These are phyloP conservation scores for Xylaria digitata DNA, from an alignment of 2,329 filamentous ascomycete genomes.

Conservation along the genomic window DNA sequence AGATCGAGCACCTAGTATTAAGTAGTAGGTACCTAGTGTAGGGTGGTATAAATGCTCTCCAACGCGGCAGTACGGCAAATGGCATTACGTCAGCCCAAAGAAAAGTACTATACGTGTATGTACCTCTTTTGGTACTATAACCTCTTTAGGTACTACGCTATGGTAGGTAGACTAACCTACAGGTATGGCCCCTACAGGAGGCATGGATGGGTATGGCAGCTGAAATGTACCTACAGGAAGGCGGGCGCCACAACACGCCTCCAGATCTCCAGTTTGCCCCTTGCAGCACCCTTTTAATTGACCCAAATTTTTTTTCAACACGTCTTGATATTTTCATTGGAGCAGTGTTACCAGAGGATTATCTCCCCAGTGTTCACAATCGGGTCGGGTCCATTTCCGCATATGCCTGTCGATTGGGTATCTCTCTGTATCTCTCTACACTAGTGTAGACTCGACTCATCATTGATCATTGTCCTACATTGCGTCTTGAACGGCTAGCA, in stretches of 20 bases:
- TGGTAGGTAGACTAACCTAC: too few species aligned
- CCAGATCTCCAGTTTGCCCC: conserved; percentile 21
- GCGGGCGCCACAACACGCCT: conserved; percentile 27
- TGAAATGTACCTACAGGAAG: conserved; percentile 31
- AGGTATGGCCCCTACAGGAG: too few species aligned
- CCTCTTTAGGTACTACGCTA: too few species aligned
- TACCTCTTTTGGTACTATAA: too few species aligned
- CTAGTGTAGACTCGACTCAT: not conserved
- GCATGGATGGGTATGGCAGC: not conserved
- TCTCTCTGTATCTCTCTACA: not conserved
- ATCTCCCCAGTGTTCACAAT: not conserved
- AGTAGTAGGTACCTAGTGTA: too few species aligned
- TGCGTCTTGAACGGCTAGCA: too few species aligned
- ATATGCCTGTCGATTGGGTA: not conserved
- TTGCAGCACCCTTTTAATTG: conserved; percentile 25
- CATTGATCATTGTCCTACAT: too few species aligned
- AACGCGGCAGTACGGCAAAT: too few species aligned
- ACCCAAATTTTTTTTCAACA: not conserved
- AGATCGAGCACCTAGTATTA: too few species aligned
- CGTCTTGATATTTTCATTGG: conserved; percentile 6
- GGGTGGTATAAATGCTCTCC: too few species aligned
- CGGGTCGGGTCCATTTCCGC: not conserved
- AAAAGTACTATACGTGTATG: too few species aligned
- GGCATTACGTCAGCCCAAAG: too few species aligned
- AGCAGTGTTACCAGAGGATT: conserved; percentile 1